phyloP scores from a whole-genome alignment of 139 green algal genomes.

The Nannochloris sp. region DNA sequence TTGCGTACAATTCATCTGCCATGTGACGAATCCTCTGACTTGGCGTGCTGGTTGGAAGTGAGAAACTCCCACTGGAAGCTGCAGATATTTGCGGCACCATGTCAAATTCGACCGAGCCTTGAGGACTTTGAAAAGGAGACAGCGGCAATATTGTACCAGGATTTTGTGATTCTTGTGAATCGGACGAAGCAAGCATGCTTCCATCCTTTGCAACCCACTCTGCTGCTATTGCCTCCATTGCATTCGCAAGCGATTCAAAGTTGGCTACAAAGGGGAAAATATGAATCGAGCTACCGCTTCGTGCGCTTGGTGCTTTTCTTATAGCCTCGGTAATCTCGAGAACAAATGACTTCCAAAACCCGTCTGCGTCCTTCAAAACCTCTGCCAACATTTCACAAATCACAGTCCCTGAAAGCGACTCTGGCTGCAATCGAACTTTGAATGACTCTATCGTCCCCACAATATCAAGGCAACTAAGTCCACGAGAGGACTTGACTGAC shows the following conservation, averaged over 20 bases:
- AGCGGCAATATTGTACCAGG: neutral
- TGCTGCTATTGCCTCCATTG: conserved; percentile 20
- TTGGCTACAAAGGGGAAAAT: conserved; percentile 40
- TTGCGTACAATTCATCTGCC: conserved; percentile 12
- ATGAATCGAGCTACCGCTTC: conserved; percentile 16
- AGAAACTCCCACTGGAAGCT: too few relatives aligned
- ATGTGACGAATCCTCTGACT: neutral
- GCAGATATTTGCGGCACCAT: too few relatives aligned
- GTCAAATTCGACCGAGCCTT: too few relatives aligned
- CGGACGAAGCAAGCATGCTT: conserved; percentile 18
- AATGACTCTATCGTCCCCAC: too few relatives aligned
- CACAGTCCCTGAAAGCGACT: too few relatives aligned
- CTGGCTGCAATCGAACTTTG: too few relatives aligned
- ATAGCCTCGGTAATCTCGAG: neutral
- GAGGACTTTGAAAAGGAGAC: neutral
- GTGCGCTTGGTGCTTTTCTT: neutral
- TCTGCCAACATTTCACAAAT: too few relatives aligned
- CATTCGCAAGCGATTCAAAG: conserved; percentile 20
- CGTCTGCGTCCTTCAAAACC: too few relatives aligned
- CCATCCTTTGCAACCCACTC: conserved; percentile 6
- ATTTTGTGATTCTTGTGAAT: conserved; percentile 1
- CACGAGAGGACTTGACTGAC: neutral
- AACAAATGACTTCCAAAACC: neutral
- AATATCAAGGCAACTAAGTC: too few relatives aligned
- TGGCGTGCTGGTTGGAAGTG: too few relatives aligned